Base-by-base conservation (phyloP, 192 early-diverging fungal species). In the Coemansia sp. region DNA sequence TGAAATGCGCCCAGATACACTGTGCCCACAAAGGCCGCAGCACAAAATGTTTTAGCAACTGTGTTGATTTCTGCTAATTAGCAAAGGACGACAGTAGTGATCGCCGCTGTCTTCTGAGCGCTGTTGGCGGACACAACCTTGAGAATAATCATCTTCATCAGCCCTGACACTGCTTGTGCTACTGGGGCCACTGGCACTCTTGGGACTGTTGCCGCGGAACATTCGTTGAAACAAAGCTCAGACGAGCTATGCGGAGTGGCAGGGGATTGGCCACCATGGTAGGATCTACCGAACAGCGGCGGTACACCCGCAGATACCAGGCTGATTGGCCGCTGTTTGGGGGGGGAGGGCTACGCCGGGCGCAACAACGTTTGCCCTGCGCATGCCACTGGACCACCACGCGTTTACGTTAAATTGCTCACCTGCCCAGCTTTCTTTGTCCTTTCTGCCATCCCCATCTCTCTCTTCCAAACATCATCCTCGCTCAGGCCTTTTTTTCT, bases 311-410 rank as follows among this genome's bases (percentile, higher is more conserved):
- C 20, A 50, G 49, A 34, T 60, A 31, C 3, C 11, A 34, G 57
- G 18, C 57, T 60, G 57, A 60, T 60, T 60, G 57, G 57, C 57
- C 57, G 31, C 57, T 7, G 33, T 60, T 60, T 60, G 57, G 57
- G 53, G 57, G 57, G 57, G 53, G 57, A 60, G 57, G 57, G 27
- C 53, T 50, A 20, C 49, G 49, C 49, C 49, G 20, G 20, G 49
- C 49, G 49, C 49, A 50, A 60, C 57, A 60, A 60, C 57, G 57
- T 60, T 60, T 60, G 16, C 31, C 31, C 57, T 7, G 29, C 57
- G 6, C 53, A 33, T n/a, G 31, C 57, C 33, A 8, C 15, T 34
- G 49, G 13, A 47, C 44, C 49, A 22, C 8, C 49, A 24, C 49
- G 49, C 49, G 49, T 50, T 50, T 50, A 50, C 29, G 29, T 57